A percentile compares a stretch with the other conserved stretches of the same genome.
Conservation (phyloP, 2,329 filamentous ascomycete species). For the Lachnum nothofagi region DNA sequence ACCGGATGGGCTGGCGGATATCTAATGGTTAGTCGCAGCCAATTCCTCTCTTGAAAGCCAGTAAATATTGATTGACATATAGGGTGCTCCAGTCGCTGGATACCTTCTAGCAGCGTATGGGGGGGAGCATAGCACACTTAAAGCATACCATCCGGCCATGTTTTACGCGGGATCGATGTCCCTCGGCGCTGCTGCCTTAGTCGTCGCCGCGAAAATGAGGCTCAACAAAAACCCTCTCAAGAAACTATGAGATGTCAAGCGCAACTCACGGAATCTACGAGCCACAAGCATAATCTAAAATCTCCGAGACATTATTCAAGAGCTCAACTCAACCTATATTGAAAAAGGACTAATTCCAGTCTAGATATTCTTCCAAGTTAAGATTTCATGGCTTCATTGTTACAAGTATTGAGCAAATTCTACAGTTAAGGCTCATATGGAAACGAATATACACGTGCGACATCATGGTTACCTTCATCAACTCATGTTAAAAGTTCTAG, state of each 20-base stretch:
- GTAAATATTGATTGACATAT: background rate
- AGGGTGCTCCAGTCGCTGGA: constrained; percentile 56
- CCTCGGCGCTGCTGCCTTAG: constrained; percentile 40
- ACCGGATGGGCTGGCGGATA: constrained; percentile 58
- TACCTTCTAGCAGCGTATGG: constrained; percentile 53
- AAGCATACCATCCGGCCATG: constrained; percentile 56
- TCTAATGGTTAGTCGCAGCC: constrained; percentile 43
- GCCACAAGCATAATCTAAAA: no score
- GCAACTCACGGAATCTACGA: no score
- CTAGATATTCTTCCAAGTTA: no score
- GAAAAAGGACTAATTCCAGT: no score
- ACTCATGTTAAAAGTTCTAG: no score
- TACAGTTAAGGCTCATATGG: no score
- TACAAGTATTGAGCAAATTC: no score
- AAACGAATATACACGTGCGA: no score
- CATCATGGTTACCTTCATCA: no score
- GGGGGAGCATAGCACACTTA: constrained; percentile 43
- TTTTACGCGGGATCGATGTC: constrained; percentile 55
- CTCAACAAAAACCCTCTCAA: constrained; percentile 37
- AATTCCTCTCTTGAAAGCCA: background rate
- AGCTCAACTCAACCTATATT: no score
- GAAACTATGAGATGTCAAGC: constrained; percentile 34
- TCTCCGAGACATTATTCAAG: background rate
- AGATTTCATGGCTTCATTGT: no score
- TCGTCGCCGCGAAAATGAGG: constrained; percentile 41